Conservation (phyloP, 306 rosid genomes). For the Vigna hirtella region DNA sequence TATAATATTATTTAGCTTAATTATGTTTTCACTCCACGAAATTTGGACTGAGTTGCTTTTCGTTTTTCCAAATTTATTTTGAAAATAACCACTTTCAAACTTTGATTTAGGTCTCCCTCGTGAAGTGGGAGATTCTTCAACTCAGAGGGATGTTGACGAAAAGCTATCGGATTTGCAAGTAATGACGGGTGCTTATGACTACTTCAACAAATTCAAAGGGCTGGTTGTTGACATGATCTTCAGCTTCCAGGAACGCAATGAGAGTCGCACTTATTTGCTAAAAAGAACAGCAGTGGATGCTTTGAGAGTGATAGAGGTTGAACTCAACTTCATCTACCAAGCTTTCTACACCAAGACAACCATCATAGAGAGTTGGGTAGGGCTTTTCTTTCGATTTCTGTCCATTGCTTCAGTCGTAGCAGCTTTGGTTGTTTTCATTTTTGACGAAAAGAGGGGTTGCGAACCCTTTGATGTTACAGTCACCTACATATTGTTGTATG, state of each 20-base stretch:
- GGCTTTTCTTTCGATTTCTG: conserved; percentile 31
- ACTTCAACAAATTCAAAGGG: conserved; percentile 49
- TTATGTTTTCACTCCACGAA: too few relatives aligned
- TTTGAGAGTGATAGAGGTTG: conserved; percentile 46
- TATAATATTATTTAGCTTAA: too few relatives aligned
- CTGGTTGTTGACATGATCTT: conserved; percentile 56
- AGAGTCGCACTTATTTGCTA: conserved; percentile 45
- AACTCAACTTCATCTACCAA: conserved; percentile 59
- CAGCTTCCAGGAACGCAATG: conserved; percentile 42
- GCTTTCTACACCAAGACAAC: conserved; percentile 56
- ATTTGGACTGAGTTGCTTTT: too few relatives aligned
- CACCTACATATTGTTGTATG: conserved; percentile 51
- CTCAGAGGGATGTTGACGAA: neutral
- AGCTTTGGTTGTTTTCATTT: conserved; percentile 41
- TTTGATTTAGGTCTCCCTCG: neutral
- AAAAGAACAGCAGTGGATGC: neutral
- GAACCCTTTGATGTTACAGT: conserved; percentile 42
- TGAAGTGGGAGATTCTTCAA: too few relatives aligned
- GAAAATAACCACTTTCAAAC: neutral
- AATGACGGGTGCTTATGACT: conserved; percentile 40
- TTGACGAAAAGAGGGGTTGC: conserved; percentile 34
- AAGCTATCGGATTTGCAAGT: neutral
- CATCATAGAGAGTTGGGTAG: neutral
- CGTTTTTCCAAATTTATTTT: too few relatives aligned
- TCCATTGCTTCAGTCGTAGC: conserved; percentile 25